Percentiles rank a stretch among this genome's conserved stretches.
phyloP scores from a whole-genome alignment of 2,329 filamentous ascomycete species.

The Venturia nashicola region DNA sequence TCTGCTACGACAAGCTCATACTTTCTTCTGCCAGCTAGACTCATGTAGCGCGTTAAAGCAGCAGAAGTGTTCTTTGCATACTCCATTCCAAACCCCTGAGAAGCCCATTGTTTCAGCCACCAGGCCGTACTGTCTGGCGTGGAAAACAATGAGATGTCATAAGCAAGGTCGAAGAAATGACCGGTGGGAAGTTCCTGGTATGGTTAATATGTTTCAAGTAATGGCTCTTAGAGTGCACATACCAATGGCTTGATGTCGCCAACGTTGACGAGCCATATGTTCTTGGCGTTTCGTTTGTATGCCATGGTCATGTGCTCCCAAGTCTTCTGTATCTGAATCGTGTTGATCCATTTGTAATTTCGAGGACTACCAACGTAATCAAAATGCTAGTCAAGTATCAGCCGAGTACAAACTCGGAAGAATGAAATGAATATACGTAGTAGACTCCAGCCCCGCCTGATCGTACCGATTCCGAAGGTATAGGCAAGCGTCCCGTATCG shows the following conservation, averaged over 20 bases:
- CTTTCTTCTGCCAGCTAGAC: slow-evolving; percentile 38
- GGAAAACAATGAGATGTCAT: slow-evolving; percentile 45
- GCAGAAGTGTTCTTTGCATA: slow-evolving; percentile 36
- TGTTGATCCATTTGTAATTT: slow-evolving; percentile 50
- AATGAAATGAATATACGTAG: slow-evolving; percentile 27
- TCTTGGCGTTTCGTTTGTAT: slow-evolving; percentile 43
- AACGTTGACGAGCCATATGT: slow-evolving; percentile 57
- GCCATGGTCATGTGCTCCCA: slow-evolving; percentile 54
- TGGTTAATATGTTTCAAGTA: not conserved
- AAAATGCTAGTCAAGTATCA: slow-evolving; percentile 35
- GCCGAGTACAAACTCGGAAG: not conserved
- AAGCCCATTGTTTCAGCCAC: slow-evolving; percentile 46
- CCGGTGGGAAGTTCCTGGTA: slow-evolving; percentile 46
- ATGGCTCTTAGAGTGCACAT: slow-evolving; percentile 10
- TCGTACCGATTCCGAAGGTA: slow-evolving; percentile 45
- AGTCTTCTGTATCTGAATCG: slow-evolving; percentile 51
- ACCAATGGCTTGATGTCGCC: slow-evolving; percentile 52
- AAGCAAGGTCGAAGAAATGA: slow-evolving; percentile 57
- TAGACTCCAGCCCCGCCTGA: slow-evolving; percentile 54
- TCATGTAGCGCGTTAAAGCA: slow-evolving; percentile 43
- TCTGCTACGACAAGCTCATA: slow-evolving; percentile 39
- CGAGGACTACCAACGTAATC: slow-evolving; percentile 51
- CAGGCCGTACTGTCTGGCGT: slow-evolving; percentile 23
- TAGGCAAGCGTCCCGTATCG: slow-evolving; percentile 49
- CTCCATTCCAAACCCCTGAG: slow-evolving; percentile 43